phyloP scores from a whole-genome alignment of 257 asterid species.

The Lithospermum erythrorhizon region DNA sequence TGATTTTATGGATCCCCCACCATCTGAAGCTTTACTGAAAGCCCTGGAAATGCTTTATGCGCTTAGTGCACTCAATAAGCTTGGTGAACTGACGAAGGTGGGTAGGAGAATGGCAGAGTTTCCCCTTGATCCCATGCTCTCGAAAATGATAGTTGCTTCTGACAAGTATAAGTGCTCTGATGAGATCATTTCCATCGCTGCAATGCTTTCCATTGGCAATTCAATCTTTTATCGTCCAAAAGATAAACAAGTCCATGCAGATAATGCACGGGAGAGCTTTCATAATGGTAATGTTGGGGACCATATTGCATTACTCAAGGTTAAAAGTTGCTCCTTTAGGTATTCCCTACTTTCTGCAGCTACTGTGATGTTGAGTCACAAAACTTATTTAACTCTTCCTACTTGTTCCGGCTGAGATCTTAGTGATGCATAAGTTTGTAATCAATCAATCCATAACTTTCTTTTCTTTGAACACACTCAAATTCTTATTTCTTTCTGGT shows the following conservation, averaged over 20 bases:
- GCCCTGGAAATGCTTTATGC: constrained; percentile 88
- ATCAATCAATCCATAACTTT: neutral
- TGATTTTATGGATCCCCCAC: constrained; percentile 98
- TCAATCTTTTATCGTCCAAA: constrained; percentile 91
- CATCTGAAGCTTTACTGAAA: constrained; percentile 83
- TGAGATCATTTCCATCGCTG: constrained; percentile 82
- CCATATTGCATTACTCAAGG: constrained; percentile 84
- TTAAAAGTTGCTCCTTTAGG: constrained; percentile 14
- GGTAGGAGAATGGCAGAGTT: constrained; percentile 98
- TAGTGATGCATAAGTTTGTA: neutral
- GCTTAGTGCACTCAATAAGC: constrained; percentile 80
- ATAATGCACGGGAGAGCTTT: constrained; percentile 83
- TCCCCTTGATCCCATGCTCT: constrained; percentile 90
- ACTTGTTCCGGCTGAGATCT: neutral
- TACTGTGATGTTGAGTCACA: neutral
- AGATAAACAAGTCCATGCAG: constrained; percentile 92
- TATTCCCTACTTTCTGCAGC: neutral
- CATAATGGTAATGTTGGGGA: constrained; percentile 96
- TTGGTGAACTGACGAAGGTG: constrained; percentile 69
- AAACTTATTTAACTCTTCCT: neutral
- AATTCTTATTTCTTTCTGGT: neutral
- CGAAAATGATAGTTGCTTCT: constrained; percentile 91
- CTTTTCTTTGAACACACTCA: neutral
- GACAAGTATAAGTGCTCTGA: constrained; percentile 77
- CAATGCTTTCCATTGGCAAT: constrained; percentile 87